These are phyloP conservation scores for Dactylellina parvicollis DNA, from an alignment of 2,329 filamentous ascomycete genomes.

Conservation along the genomic window DNA sequence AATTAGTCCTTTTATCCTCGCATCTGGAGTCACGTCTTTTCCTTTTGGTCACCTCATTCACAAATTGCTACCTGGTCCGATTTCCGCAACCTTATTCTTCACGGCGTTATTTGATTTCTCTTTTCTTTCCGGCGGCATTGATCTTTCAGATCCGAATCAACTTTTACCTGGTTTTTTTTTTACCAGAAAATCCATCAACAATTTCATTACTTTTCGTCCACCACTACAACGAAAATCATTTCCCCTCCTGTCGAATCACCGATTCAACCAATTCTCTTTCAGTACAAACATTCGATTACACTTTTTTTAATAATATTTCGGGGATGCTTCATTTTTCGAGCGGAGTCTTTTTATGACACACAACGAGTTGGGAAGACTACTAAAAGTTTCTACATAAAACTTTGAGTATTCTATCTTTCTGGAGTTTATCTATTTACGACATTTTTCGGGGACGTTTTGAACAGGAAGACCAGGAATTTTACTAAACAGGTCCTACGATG, in stretches of 20 bases:
- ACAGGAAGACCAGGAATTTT: too few relatives aligned
- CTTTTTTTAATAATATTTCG: constrained; percentile 3
- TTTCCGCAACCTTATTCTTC: constrained; percentile 6
- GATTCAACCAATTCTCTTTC: not conserved
- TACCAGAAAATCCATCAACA: not conserved
- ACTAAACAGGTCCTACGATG: too few relatives aligned
- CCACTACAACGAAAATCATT: not conserved
- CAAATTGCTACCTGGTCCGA: not conserved
- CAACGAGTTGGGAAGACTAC: constrained; percentile 4
- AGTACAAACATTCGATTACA: constrained; percentile 8
- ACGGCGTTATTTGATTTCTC: constrained; percentile 14
- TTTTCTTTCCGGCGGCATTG: constrained; percentile 10
- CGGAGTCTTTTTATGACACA: not conserved
- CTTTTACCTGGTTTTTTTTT: not conserved
- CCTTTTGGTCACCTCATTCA: constrained; percentile 1
- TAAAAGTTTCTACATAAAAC: constrained; percentile 10
- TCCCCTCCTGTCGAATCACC: not conserved
- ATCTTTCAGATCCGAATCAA: too few relatives aligned
- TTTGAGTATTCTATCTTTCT: constrained; percentile 4
- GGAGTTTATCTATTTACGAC: constrained; percentile 6
- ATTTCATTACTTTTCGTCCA: not conserved
- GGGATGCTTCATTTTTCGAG: not conserved
- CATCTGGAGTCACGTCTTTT: constrained; percentile 1
- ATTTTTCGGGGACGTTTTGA: too few relatives aligned
- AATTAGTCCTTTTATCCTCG: constrained; percentile 6